A percentile compares a stretch with the other conserved stretches of the same genome.
Evolutionary conservation across 2,329 filamentous ascomycete species (phyloP).

Genomic region (Cadophora malorum): DNA sequence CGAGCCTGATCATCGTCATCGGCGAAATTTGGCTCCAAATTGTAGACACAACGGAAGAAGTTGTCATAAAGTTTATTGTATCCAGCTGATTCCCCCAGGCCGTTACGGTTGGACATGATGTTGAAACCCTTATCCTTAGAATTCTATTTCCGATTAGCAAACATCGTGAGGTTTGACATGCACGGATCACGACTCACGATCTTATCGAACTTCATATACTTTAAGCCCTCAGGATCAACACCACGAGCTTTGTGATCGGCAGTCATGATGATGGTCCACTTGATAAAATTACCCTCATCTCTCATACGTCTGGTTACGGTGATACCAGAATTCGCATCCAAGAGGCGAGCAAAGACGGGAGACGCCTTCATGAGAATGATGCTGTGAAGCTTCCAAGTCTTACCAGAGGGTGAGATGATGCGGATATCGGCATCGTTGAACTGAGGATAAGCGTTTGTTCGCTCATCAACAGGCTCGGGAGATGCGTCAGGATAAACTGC

Average conservation of each 20-base stretch:
- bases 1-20: conserved; percentile 16
- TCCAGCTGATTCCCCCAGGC: conserved; percentile 22
- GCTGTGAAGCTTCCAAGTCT: conserved; percentile 39
- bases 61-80: conserved; percentile 41
- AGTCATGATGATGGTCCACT: conserved; percentile 38
- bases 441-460: conserved; percentile 14
- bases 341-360: conserved; percentile 22
- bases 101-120: conserved; percentile 24
- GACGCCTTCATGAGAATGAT: conserved; percentile 35
- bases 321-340: conserved; percentile 23
- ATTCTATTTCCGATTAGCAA: not conserved
- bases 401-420: conserved; percentile 37
- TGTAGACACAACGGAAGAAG: conserved; percentile 40
- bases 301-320: conserved; percentile 30
- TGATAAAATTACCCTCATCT: conserved; percentile 29
- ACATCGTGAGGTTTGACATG: not conserved
- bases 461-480: not conserved
- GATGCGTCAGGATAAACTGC: not conserved
- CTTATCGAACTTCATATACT: conserved; percentile 36
- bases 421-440: conserved; percentile 40
- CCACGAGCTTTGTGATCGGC: conserved; percentile 15
- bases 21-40: conserved; percentile 30
- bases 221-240: conserved; percentile 28
- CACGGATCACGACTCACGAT: conserved; percentile 33
- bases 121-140: not conserved